Evolutionary conservation across 2,329 filamentous ascomycete species (phyloP), one percentile per base, ranked within the genome.

Genomic region (Pseudocercospora crystallina): DNA sequence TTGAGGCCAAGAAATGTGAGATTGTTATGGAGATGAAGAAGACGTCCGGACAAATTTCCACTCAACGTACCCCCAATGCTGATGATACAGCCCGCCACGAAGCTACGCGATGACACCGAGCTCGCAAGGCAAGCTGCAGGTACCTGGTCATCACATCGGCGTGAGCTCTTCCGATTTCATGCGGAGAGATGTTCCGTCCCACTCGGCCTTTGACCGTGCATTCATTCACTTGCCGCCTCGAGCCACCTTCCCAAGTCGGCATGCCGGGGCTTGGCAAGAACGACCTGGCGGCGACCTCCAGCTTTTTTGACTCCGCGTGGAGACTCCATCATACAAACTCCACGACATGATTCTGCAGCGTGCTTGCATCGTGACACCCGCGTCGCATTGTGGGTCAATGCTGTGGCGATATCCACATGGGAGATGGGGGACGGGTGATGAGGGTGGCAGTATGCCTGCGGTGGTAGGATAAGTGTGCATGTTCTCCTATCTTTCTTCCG

Each of bases 231-330:
- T 20, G 12, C n/a, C 31, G 31, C 5, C 30, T 39, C 43, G 39
- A 13, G n/a, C 12, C 13, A 39, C 42, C 38, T 47, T 30, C 51
- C 35, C 8, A 26, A 17, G 26, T 34, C 26, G 30, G 44, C 35
- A 47, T 38, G 14, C 33, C 37, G 43, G 20, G 7, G 20, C 20
- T 26, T 26, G 20, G 20, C 20, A 26, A 26, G 20, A 26, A 26
- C 20, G 20, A 17, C 29, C 20, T 26, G 17, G 33, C 15, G 13
- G 15, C 43, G n/a, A 31, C 39, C 43, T 46, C 43, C 42, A 46
- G 14, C 36, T 29, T 43, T 43, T 47, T 43, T 31, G 35, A 40
- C 43, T 43, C 49, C 43, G 37, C 49, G 33, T 47, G 49, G 43
- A 43, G 45, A 39, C 38, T 31, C 40, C 50, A 53, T 17, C 32